Base-by-base conservation (phyloP, 2,329 filamentous ascomycete genomes). In the Claviceps sp. region DNA sequence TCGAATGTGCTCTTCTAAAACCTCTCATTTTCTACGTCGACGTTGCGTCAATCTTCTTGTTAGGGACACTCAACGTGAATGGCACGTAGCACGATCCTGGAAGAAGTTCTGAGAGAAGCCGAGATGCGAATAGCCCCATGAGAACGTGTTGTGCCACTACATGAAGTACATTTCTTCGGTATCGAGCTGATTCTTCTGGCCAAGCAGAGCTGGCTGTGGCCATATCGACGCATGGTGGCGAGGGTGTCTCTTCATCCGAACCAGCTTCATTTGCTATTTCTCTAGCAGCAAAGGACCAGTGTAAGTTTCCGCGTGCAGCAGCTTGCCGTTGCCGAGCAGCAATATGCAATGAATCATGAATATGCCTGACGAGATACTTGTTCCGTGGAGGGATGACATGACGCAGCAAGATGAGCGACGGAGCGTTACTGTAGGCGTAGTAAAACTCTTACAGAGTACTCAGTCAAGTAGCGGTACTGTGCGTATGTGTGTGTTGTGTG, bases 21-120 rank as follows among this genome's bases (percentile, higher is more conserved):
- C 79, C 0, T 80, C 66, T 70, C 86, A 90, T 16, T 77, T 74
- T 2, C 78, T 76, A 1, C 83, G 73, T 1, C 73, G 66, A 1
- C 75, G 4, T 73, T 1, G 80, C 61, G 57, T 87, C 91, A 0
- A 79, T 83, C 57, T 43, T 39, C 17, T 53, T 46, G 2, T 22
- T 13, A 6, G 36, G 34, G 4, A 43, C 47, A n/a, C 16, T 22
- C 20, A 46, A 42, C 23, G 34, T 40, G n/a, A 45, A 52, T 7
- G 46, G 50, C 40, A 44, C 22, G 23, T 45, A 49, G 34, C 39
- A 48, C 29, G 51, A 49, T n/a, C n/a, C 26, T 17, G 16, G 46
- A 47, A 17, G 39, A 52, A 3, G 42, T 29, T 7, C 43, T 23
- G 2, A 14, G 34, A 6, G n/a, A 43, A 4, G 39, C 34, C 7